These are phyloP conservation scores for Betula pendula DNA, from an alignment of 306 rosid species.

Conservation along the genomic window DNA sequence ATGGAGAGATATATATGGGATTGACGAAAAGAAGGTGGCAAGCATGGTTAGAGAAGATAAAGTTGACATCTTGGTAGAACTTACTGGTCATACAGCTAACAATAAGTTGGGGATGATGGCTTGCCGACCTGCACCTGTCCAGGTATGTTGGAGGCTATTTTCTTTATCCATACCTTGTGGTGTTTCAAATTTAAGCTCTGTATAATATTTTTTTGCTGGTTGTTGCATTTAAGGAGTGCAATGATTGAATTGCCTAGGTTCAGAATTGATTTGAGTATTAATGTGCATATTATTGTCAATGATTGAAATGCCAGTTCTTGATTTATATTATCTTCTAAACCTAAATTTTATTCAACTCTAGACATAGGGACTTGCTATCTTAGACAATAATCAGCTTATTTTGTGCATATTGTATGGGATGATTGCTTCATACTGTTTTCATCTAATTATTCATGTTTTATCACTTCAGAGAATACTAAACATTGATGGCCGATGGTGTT, in stretches of 20 bases:
- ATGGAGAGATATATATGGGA: slow-evolving; percentile 92
- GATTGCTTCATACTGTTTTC: background rate
- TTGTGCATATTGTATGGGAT: background rate
- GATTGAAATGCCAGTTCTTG: background rate
- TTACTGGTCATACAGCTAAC: slow-evolving; percentile 98
- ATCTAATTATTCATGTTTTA: background rate
- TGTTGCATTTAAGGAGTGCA: background rate
- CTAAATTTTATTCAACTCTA: background rate
- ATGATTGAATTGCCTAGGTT: background rate
- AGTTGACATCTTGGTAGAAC: slow-evolving; percentile 93
- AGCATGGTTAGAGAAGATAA: slow-evolving; percentile 85
- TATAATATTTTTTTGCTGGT: background rate
- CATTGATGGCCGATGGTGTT: background rate
- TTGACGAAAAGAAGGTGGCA: slow-evolving; percentile 95
- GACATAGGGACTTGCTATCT: background rate
- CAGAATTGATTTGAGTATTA: background rate
- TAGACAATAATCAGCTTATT: background rate
- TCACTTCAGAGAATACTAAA: background rate
- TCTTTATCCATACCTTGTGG: background rate
- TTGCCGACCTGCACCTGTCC: slow-evolving; percentile 92
- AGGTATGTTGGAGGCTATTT: slow-evolving; percentile 45
- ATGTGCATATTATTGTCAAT: too few relatives aligned
- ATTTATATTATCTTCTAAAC: background rate
- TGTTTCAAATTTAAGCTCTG: background rate
- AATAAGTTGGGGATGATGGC: slow-evolving; percentile 98